Evolutionary conservation across 23 red algal genomes (phyloP), one percentile per base, ranked within the genome.

Genomic region (Chondrus crispus): DNA sequence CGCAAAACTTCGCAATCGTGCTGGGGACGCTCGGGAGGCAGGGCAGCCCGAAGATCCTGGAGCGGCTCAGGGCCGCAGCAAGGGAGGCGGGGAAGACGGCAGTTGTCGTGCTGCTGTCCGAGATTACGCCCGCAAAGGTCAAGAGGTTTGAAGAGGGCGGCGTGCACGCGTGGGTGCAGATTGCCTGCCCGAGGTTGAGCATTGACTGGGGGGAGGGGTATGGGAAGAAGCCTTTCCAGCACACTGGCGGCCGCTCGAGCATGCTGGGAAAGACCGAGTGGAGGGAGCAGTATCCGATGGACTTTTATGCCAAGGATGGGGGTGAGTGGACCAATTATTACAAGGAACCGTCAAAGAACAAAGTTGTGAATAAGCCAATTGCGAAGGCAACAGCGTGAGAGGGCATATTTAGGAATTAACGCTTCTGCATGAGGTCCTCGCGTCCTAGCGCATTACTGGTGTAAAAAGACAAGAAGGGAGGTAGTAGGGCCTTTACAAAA

Each of bases 151-250:
- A 86, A 35, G 43, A 66, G 35, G 52, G 70, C 29, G 92, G 96
- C 58, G 88, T 99, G 35, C 50, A 99, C 32, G 97, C 93, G 41
- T 99, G 97, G 97, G 80, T 99, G 2, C 97, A 99, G 60, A 93
- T 99, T 43, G 97, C 97, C 4, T 99, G 97, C 66, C 97, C 97
- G 62, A 70, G 97, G 54, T 74, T 99, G 3, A 95, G 91, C 40
- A 99, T 99, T 72, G 97, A 99, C 76, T 99, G 97, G 97, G 97
- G 97, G n/a, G 52, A 92, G 45, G 87, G 79, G 4, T 94, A 93
- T 20, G 88, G 72, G n/a, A 46, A 87, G 33, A 49, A 83, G 36
- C 97, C 94, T 9, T 58, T 99, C 43, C 87, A 96, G 38, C 96
- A 90, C 9, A 62, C 90, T 2, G 96, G 96, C 74, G 97, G 96